Evolutionary conservation across 108 stramenopile genomes (phyloP).

Genomic region (Schizochytrium sp.): DNA sequence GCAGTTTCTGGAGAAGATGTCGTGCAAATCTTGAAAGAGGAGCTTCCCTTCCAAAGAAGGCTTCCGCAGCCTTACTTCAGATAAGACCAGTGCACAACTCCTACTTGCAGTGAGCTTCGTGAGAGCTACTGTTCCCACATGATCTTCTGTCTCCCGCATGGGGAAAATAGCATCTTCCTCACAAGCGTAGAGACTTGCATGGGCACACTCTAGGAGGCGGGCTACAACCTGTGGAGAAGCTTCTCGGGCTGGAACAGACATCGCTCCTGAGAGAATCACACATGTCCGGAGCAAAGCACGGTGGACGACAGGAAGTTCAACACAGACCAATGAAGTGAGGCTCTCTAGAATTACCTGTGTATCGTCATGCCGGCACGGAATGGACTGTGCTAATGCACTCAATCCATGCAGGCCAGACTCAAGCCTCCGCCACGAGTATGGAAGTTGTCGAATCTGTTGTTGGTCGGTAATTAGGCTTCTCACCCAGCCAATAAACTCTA

Average conservation of each 20-base stretch:
- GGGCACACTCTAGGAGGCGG: not conserved
- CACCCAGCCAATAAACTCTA: not conserved
- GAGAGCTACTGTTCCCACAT: not conserved
- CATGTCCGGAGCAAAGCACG: not conserved
- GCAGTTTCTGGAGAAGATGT: not conserved
- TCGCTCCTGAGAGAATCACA: not conserved
- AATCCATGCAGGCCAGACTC: constrained; percentile 17
- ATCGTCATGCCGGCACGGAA: not conserved
- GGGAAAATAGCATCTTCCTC: not conserved
- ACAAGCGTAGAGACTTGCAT: not conserved
- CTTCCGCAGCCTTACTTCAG: not conserved
- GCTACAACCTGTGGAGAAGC: not conserved
- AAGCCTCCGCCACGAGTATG: not conserved
- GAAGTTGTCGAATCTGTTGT: no score
- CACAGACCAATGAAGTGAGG: not conserved
- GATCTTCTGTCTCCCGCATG: not conserved
- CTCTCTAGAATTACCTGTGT: constrained; percentile 27
- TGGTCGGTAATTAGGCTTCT: not conserved
- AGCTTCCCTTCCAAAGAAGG: not conserved
- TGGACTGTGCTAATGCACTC: not conserved
- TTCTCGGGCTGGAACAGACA: not conserved
- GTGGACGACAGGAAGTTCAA: not conserved
- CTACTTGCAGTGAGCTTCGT: not conserved
- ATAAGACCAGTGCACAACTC: not conserved
- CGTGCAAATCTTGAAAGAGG: not conserved